Evolutionary conservation across 1,139 yeast species (phyloP), one percentile per base, ranked within the genome.

Genomic region (Suhomyces taliae): DNA sequence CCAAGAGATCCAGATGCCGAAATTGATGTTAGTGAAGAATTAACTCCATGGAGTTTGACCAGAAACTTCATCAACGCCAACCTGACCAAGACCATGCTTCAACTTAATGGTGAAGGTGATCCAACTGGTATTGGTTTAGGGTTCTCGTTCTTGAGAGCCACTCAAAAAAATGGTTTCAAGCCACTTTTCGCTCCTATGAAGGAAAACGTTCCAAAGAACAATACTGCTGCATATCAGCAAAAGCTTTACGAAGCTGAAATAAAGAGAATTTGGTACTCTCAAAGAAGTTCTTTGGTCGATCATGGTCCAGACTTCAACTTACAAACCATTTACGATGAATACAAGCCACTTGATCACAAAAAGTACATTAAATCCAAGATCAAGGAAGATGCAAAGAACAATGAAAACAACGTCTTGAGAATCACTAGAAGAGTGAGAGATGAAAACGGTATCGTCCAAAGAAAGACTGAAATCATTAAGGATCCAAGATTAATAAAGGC

Each of bases 31-130:
- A 93, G 90, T 57, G 97, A 90, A 57, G 96, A 90, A 60, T 70
- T 90, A 43, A 86, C 97, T 0, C 95, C 97, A 0, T 95, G 99
- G 99, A 90, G 88, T 63, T 77, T 87, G 15, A 85, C 97, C 0
- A 78, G 91, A 51, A 95, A 93, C 64, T 95, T 95, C 60, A 83
- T 91, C 50, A 87, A 85, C 62, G 95, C 99, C 7, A 91, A 96
- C 33, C 98, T 91, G 62, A 95, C 97, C 47, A 91, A 95, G 59
- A 95, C 97, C 1, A 93, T 93, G 98, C 76, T 95, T 40, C 97
- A 91, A 61, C 79, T 95, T 36, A 90, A 90, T 61, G 97, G 97
- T n/a, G 95, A 87, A 51, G 99, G 98, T 43, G 99, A 93, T 64
- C 96, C 97, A 2, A 85, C 96, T 0, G 97, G 96, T 33, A 82